Percentiles rank a stretch among this genome's conserved stretches.
These are phyloP conservation scores for Kurtzmaniella quercitrusa DNA, from an alignment of 1,139 yeast species.

Conservation along the genomic window DNA sequence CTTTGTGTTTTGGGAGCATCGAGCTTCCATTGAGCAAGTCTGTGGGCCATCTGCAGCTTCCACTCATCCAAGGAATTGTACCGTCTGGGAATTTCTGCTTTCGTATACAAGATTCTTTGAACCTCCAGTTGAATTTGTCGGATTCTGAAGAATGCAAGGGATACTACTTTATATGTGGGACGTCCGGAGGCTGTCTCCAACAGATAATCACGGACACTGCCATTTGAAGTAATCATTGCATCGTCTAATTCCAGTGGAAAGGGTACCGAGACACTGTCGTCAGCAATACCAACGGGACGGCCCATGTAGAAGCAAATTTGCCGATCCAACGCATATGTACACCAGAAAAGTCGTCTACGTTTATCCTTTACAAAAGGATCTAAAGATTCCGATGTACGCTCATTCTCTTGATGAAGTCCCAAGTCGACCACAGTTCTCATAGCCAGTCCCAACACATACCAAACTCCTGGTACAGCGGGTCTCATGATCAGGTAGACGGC, in stretches of 20 bases:
- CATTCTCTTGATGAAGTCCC: slow-evolving; percentile 68
- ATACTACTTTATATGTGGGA: slow-evolving; percentile 64
- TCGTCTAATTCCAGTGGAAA: slow-evolving; percentile 79
- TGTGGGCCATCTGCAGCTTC: slow-evolving; percentile 47
- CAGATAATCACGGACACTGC: slow-evolving; percentile 16
- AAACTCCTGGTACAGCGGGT: slow-evolving; percentile 83
- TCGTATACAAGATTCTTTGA: slow-evolving; percentile 58
- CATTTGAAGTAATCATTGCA: slow-evolving; percentile 38
- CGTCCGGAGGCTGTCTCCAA: slow-evolving; percentile 22
- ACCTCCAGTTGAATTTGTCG: slow-evolving; percentile 76
- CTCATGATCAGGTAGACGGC: slow-evolving; percentile 71
- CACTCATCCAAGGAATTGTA: slow-evolving; percentile 54
- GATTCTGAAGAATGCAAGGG: slow-evolving; percentile 62
- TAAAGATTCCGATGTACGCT: slow-evolving; percentile 18
- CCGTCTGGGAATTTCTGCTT: slow-evolving; percentile 63
- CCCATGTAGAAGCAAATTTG: slow-evolving; percentile 71
- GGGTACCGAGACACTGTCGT: slow-evolving; percentile 57
- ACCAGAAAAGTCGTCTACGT: slow-evolving; percentile 82
- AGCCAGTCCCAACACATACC: slow-evolving; percentile 86
- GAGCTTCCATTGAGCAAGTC: slow-evolving; percentile 59
- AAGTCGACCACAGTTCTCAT: slow-evolving; percentile 75
- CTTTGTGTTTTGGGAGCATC: slow-evolving; percentile 52
- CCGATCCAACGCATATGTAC: slow-evolving; percentile 79
- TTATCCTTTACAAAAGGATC: slow-evolving; percentile 62
- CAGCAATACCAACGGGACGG: slow-evolving; percentile 73